phyloP scores from a whole-genome alignment of 2,329 filamentous ascomycete species.

The Trichophyton rubrum region DNA sequence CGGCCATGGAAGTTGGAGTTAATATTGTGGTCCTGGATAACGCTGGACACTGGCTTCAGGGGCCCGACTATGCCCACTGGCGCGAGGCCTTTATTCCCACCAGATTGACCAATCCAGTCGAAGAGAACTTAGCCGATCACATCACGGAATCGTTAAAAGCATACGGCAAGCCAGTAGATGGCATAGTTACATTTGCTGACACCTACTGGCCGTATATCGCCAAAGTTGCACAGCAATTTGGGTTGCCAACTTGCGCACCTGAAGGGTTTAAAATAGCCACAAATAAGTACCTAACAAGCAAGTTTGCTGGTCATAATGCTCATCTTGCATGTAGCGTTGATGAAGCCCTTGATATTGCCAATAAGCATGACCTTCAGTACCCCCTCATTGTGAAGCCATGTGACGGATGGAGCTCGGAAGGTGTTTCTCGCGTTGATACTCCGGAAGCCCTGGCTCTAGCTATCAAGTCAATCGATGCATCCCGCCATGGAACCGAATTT shows the following conservation, averaged over 20 bases:
- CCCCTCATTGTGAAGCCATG: constrained; percentile 30
- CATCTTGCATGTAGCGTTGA: background rate
- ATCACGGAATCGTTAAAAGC: background rate
- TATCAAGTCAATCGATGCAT: background rate
- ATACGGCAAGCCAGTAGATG: constrained; percentile 9
- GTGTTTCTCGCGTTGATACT: constrained; percentile 16
- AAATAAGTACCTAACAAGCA: constrained; percentile 6
- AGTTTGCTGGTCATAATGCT: background rate
- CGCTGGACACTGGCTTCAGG: constrained; percentile 30
- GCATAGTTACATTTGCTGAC: constrained; percentile 3
- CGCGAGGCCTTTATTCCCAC: constrained; percentile 22
- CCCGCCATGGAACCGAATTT: constrained; percentile 14
- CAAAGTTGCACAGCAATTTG: background rate
- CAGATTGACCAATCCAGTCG: background rate
- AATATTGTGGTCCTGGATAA: constrained; percentile 27
- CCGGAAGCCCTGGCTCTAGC: background rate
- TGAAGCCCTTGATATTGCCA: background rate
- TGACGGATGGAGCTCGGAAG: constrained; percentile 22
- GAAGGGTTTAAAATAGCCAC: background rate
- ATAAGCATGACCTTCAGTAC: constrained; percentile 8
- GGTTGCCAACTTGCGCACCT: background rate
- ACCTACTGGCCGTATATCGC: background rate
- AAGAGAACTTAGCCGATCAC: background rate
- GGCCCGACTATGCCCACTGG: constrained; percentile 16
- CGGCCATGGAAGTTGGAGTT: constrained; percentile 27